Evolutionary conservation across 306 rosid species (phyloP).

Genomic region (Vicia sativa): DNA sequence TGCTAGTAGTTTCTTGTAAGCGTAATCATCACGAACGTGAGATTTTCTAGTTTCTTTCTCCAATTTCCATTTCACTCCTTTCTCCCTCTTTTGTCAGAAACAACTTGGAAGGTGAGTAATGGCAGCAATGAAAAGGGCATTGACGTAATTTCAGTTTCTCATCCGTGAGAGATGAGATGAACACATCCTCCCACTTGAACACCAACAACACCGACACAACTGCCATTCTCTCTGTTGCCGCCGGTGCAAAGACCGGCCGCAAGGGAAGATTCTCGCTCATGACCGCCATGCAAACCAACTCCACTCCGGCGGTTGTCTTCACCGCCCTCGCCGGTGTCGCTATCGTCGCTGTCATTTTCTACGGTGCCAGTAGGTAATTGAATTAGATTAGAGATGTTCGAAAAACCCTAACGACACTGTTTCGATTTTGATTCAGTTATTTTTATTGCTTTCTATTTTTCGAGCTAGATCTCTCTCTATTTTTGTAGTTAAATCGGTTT

Average conservation of each 20-base stretch:
- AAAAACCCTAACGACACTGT: constrained; percentile 36
- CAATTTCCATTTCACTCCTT: background rate
- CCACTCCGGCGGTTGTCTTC: constrained; percentile 56
- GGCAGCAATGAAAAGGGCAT: background rate
- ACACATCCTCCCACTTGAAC: constrained; percentile 45
- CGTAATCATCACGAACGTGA: background rate
- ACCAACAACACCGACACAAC: constrained; percentile 37
- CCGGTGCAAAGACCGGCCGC: constrained; percentile 42
- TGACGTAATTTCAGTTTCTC: background rate
- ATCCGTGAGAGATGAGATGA: constrained; percentile 39
- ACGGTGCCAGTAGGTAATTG: constrained; percentile 74
- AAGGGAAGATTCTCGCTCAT: constrained; percentile 39
- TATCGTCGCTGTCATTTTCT: constrained; percentile 64
- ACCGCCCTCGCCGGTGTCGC: constrained; percentile 78
- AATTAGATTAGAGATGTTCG: background rate
- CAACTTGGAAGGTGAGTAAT: background rate
- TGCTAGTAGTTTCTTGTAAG: background rate
- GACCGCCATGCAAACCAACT: constrained; percentile 46
- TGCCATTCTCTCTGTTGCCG: constrained; percentile 49
- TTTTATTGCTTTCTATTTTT: constrained; percentile 44
- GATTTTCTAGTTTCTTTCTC: background rate
- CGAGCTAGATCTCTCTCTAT: constrained; percentile 76
- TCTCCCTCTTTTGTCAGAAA: background rate
- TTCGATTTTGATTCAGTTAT: constrained; percentile 31
- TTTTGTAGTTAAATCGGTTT: constrained; percentile 18